Evolutionary conservation across 495 filamentous ascomycete species (phyloP), one percentile per base, ranked within the genome.

Genomic region (Penicillium flavigenum): DNA sequence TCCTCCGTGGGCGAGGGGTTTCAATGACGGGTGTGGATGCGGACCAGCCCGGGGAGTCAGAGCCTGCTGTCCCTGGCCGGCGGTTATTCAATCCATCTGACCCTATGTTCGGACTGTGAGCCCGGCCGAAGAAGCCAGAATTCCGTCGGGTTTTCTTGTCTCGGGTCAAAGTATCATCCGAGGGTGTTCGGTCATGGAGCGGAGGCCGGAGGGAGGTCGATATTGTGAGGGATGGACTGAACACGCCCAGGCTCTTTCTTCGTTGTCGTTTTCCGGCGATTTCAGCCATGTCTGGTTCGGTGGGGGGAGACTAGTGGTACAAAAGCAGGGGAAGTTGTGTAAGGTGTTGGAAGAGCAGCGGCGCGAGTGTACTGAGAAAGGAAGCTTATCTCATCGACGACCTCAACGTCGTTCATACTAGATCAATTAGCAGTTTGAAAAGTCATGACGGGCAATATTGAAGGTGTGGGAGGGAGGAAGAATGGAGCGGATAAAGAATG

Each of bases 221-320:
- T 50, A 64, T 53, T 24, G 68, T 61, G 47, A 66, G 65, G 2
- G 69, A 64, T 20, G 73, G 63, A 47, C 69, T 71, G 63, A 77
- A 74, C 49, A 76, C 60, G 56, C 74, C 72, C 46, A 78, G 62
- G 56, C 74, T 78, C 63, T 79, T 79, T 64, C 76, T 73, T 63
- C 76, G 69, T 61, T 76, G 69, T 59, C 71, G 76, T 62, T 70
- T 74, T 51, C 56, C 65, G 52, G 64, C 55, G 57, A 58, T 59
- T 45, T 76, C 74, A 51, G 75, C 71, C 76, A 79, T 79, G 61
- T 66, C 64, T 66, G 47, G 47, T 8, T 20, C n/a, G 44, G 20
- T 14, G 11, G 41, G 9, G 8, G 14, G 38, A 34, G 12, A 36
- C n/a, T 38, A 31, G 34, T 38, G 31, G 22, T 22, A 57, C 32